phyloP scores from a whole-genome alignment of 176 grass and related monocot species.

The Elymus sibiricus region DNA sequence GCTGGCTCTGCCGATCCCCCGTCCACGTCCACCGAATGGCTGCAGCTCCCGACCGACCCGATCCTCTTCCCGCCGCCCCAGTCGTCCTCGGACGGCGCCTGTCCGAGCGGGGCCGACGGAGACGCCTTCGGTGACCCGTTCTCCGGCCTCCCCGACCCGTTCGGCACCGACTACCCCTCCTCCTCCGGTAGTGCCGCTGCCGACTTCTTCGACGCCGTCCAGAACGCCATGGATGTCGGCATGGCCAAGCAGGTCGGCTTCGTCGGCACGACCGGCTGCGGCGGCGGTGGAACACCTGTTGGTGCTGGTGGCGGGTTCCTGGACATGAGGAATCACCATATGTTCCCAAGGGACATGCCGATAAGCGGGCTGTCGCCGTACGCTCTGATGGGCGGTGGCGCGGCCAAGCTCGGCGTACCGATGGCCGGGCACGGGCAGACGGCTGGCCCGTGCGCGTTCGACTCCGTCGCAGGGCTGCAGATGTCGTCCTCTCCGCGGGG shows the following conservation, averaged over 20 bases:
- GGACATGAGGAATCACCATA: slow-evolving; percentile 15
- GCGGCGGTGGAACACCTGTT: background rate
- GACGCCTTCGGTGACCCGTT: slow-evolving; percentile 56
- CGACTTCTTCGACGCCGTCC: slow-evolving; percentile 33
- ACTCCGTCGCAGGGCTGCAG: slow-evolving; percentile 39
- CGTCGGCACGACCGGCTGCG: slow-evolving; percentile 25
- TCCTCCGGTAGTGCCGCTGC: background rate
- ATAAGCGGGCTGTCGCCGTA: slow-evolving; percentile 42
- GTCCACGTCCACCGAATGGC: slow-evolving; percentile 39
- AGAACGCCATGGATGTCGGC: background rate
- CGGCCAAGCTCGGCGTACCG: slow-evolving; percentile 27
- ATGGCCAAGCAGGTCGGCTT: slow-evolving; percentile 15
- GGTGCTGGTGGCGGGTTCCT: slow-evolving; percentile 15
- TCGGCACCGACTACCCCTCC: slow-evolving; percentile 31
- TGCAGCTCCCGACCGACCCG: slow-evolving; percentile 30
- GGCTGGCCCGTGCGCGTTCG: slow-evolving; percentile 28
- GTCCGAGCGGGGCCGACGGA: background rate
- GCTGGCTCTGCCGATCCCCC: background rate
- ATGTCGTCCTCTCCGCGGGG: slow-evolving; percentile 53
- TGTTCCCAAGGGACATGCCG: slow-evolving; percentile 24
- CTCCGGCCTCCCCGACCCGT: slow-evolving; percentile 50
- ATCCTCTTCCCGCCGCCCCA: slow-evolving; percentile 27
- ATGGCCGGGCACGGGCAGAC: slow-evolving; percentile 32
- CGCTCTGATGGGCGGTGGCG: slow-evolving; percentile 1
- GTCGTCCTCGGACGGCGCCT: slow-evolving; percentile 26